Conservation (phyloP, 352 stramenopile species). For the Thraustochytrium striatum region DNA sequence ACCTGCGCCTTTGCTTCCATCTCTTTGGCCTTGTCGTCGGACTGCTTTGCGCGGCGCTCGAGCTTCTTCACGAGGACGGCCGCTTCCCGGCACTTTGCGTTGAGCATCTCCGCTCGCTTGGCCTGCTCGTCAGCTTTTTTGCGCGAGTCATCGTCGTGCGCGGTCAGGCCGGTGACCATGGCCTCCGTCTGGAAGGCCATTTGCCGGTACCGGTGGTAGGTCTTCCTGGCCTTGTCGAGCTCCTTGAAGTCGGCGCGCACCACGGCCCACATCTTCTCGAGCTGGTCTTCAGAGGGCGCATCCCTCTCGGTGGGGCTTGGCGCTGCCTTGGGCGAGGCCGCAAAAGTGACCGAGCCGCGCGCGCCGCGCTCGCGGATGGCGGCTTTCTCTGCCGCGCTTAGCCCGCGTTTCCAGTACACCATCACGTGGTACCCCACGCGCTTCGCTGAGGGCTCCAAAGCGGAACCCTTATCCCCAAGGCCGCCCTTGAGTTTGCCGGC, state of each 20-base stretch:
- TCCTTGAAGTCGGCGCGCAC: not conserved
- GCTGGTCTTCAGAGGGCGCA: not conserved
- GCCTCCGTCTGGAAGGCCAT: conserved; percentile 39
- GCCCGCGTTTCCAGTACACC: not conserved
- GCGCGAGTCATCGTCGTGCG: not conserved
- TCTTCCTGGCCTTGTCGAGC: conserved; percentile 23
- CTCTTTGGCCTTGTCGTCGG: not conserved
- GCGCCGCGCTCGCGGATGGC: not conserved
- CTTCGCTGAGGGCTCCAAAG: not conserved
- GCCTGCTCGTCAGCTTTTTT: not conserved
- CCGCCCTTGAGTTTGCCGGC: not conserved
- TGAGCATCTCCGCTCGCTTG: not conserved
- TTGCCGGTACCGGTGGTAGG: not conserved
- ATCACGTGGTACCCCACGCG: not conserved
- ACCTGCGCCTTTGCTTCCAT: not conserved
- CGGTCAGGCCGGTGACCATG: not conserved
- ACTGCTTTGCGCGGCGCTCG: not conserved
- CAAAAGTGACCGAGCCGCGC: not conserved
- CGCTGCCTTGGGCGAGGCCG: not conserved
- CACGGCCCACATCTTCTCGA: conserved; percentile 11
- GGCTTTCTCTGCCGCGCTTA: not conserved
- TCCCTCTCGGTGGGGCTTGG: not conserved
- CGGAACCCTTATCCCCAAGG: not conserved
- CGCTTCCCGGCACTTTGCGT: not conserved
- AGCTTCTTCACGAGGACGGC: conserved; percentile 1